phyloP scores from a whole-genome alignment of 208 protist genomes.

The Trypanosoma lewisi region DNA sequence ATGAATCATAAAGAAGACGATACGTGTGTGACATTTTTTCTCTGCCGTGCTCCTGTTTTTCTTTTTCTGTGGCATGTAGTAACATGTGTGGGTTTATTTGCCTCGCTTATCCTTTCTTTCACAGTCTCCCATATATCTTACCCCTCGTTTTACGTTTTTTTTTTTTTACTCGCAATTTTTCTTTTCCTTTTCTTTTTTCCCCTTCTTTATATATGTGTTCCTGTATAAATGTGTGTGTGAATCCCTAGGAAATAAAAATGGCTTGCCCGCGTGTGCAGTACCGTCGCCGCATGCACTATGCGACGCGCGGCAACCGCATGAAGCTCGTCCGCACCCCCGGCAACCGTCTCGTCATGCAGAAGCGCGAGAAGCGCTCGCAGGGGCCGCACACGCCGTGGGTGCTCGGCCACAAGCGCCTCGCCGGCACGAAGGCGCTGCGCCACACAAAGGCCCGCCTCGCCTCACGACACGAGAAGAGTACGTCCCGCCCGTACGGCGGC shows the following conservation, averaged over 20 bases:
- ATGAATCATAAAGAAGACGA: background rate
- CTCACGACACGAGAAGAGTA: conserved; percentile 93
- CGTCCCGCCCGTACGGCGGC: conserved; percentile 97
- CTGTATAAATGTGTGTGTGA: background rate
- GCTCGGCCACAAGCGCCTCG: conserved; percentile 92
- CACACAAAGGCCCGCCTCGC: conserved; percentile 83
- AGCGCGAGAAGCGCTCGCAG: conserved; percentile 93
- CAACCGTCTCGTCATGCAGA: conserved; percentile 93
- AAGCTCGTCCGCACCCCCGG: conserved; percentile 87
- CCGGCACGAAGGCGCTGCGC: conserved; percentile 89
- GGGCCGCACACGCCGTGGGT: conserved; percentile 92
- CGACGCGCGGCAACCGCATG: conserved; percentile 70
- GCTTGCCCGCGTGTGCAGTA: conserved; percentile 73
- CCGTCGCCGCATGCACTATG: conserved; percentile 81
- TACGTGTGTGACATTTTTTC: background rate
- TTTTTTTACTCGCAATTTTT: no score
- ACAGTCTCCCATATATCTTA: conserved; percentile 8
- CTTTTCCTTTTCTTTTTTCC: conserved; percentile 5
- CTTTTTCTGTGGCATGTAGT: background rate
- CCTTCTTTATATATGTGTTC: background rate
- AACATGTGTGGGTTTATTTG: background rate
- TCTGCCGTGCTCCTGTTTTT: conserved; percentile 1
- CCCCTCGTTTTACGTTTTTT: conserved; percentile 1
- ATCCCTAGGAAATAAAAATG: conserved; percentile 28
- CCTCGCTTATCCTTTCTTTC: conserved; percentile 7